Conservation (phyloP, 2,329 filamentous ascomycete species). For the Knoxdaviesia capensis region DNA sequence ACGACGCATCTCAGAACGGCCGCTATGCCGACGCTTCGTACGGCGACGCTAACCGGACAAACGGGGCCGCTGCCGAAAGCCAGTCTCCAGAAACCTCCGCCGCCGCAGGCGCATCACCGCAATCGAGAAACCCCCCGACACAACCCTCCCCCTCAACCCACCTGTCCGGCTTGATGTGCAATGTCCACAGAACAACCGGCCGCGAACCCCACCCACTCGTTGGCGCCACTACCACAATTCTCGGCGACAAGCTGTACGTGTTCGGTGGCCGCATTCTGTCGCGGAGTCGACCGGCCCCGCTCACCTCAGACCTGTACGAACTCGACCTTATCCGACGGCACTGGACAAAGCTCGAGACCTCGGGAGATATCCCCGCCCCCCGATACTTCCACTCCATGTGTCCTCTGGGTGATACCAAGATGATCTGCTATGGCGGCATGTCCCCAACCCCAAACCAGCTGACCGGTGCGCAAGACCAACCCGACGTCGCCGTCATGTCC, state of each 20-base stretch:
- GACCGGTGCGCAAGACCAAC: constrained; percentile 34
- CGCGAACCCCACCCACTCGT: constrained; percentile 80
- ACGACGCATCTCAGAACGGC: too few species aligned
- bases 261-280: constrained; percentile 86
- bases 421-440: constrained; percentile 98
- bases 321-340: constrained; percentile 77
- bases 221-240: constrained; percentile 81
- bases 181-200: constrained; percentile 70
- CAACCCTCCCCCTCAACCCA: constrained; percentile 32
- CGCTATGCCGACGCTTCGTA: too few species aligned
- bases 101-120: not conserved
- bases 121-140: constrained; percentile 12
- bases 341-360: constrained; percentile 77
- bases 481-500: constrained; percentile 91
- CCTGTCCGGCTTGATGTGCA: constrained; percentile 47
- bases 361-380: constrained; percentile 71
- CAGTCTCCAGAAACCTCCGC: too few species aligned
- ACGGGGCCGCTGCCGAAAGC: too few species aligned
- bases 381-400: constrained; percentile 97
- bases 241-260: constrained; percentile 91
- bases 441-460: constrained; percentile 43
- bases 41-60: too few species aligned
- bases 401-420: constrained; percentile 76
- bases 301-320: constrained; percentile 86
- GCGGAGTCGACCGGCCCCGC: constrained; percentile 52